A percentile compares a stretch with the other conserved stretches of the same genome.
These are phyloP conservation scores for Thermomyces lanuginosus DNA, from an alignment of 2,329 filamentous ascomycete genomes.

Conservation along the genomic window DNA sequence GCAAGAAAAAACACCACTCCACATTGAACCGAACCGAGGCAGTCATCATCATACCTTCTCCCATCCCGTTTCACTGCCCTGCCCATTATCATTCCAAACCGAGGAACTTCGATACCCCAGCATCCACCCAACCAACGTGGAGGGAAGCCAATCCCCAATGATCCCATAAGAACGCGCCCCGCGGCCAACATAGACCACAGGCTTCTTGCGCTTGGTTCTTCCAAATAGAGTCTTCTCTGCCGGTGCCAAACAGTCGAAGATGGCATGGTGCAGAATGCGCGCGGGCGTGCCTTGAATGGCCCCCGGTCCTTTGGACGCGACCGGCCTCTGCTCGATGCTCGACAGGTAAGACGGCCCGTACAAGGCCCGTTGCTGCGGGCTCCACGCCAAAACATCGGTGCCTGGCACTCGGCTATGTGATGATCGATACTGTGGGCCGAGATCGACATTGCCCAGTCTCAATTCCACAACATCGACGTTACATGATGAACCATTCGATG, in stretches of 20 bases:
- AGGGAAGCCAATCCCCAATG: constrained; percentile 65
- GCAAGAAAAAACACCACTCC: too few relatives aligned
- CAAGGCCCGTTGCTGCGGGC: constrained; percentile 36
- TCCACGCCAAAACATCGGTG: constrained; percentile 46
- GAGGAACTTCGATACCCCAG: constrained; percentile 41
- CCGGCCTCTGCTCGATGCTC: constrained; percentile 26
- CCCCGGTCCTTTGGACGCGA: constrained; percentile 23
- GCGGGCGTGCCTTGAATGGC: constrained; percentile 49
- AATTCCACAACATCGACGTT: constrained; percentile 64
- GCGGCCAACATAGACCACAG: constrained; percentile 62
- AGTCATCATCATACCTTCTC: constrained; percentile 20
- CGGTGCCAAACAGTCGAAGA: constrained; percentile 71
- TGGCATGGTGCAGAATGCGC: constrained; percentile 63
- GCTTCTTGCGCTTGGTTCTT: constrained; percentile 21
- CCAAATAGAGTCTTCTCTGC: constrained; percentile 24
- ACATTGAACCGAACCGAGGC: too few relatives aligned
- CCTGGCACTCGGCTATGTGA: constrained; percentile 27
- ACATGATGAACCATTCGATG: constrained; percentile 19
- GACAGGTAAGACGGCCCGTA: constrained; percentile 28
- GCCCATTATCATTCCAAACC: constrained; percentile 14
- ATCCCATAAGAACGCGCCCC: constrained; percentile 74
- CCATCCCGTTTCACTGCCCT: constrained; percentile 21
- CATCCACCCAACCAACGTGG: constrained; percentile 76
- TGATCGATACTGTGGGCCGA: constrained; percentile 43
- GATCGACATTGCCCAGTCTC: constrained; percentile 82